These are phyloP conservation scores for Fragaria nilgerrensis DNA, from an alignment of 306 rosid genomes.

Conservation along the genomic window DNA sequence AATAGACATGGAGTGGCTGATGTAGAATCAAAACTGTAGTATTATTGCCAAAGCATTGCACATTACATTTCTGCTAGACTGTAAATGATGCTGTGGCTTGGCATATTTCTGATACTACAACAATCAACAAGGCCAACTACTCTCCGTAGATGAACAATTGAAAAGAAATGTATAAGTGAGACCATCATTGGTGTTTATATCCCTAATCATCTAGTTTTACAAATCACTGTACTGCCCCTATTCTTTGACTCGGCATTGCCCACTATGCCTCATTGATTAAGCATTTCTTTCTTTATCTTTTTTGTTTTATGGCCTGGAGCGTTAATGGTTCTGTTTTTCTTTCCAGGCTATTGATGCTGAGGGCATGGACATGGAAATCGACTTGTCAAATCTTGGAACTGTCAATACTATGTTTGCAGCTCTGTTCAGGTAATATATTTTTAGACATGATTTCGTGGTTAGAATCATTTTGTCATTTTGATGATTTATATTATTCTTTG, in stretches of 20 bases:
- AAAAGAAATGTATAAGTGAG: background rate
- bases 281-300: background rate
- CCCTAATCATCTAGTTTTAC: background rate
- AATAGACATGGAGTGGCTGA: too few relatives aligned
- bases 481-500: conserved; percentile 33
- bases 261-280: background rate
- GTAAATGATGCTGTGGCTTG: background rate
- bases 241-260: background rate
- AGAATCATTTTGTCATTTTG: background rate
- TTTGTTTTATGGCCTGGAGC: background rate
- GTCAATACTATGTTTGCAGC: conserved; percentile 99
- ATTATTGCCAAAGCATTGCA: background rate
- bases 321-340: background rate
- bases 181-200: background rate
- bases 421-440: conserved; percentile 78
- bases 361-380: conserved; percentile 98
- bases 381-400: conserved; percentile 97
- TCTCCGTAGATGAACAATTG: background rate
- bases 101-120: background rate
- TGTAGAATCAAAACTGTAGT: background rate
- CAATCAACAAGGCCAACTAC: background rate
- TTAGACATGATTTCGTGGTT: conserved; percentile 24
- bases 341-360: conserved; percentile 89
- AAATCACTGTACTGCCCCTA: background rate
- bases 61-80: background rate